These are phyloP conservation scores for Cinchona pubescens DNA, from an alignment of 257 asterid species.

Conservation along the genomic window DNA sequence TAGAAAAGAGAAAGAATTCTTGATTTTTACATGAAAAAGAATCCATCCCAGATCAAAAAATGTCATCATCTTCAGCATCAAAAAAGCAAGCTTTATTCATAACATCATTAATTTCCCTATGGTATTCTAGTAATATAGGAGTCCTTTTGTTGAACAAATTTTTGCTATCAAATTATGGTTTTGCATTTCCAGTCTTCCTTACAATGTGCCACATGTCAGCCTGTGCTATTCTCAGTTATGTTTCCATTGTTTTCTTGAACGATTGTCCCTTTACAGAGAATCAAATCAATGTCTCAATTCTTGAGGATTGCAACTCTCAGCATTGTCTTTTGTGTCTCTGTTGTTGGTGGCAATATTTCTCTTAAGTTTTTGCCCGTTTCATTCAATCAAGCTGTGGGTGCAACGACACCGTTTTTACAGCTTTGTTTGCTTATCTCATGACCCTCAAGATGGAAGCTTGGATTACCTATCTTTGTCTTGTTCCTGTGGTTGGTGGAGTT, in stretches of 20 bases:
- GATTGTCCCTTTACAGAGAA: constrained; percentile 71
- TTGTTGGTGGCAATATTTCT: constrained; percentile 92
- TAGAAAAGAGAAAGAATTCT: too few relatives aligned
- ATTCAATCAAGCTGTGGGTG: constrained; percentile 95
- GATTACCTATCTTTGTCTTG: constrained; percentile 75
- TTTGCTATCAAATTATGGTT: constrained; percentile 81
- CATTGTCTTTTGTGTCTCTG: constrained; percentile 85
- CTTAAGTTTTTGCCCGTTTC: constrained; percentile 72
- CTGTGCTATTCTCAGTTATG: constrained; percentile 82
- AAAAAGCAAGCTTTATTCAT: constrained; percentile 49
- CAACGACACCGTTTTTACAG: constrained; percentile 97
- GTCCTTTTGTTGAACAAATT: constrained; percentile 87
- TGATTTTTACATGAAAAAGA: neutral
- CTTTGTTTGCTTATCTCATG: constrained; percentile 76
- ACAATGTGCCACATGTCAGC: constrained; percentile 99
- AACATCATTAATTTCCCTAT: constrained; percentile 47
- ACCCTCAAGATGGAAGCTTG: constrained; percentile 78
- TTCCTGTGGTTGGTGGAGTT: constrained; percentile 87
- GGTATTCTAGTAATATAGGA: constrained; percentile 89
- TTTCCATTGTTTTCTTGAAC: constrained; percentile 71
- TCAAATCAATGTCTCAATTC: constrained; percentile 80
- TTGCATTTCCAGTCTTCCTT: constrained; percentile 76
- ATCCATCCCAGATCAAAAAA: constrained; percentile 13
- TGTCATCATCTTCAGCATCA: constrained; percentile 33
- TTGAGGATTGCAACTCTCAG: constrained; percentile 69